Evolutionary conservation across 106 monocot genomes (phyloP), one percentile per base, ranked within the genome.

Genomic region (Dendrobium officinale): DNA sequence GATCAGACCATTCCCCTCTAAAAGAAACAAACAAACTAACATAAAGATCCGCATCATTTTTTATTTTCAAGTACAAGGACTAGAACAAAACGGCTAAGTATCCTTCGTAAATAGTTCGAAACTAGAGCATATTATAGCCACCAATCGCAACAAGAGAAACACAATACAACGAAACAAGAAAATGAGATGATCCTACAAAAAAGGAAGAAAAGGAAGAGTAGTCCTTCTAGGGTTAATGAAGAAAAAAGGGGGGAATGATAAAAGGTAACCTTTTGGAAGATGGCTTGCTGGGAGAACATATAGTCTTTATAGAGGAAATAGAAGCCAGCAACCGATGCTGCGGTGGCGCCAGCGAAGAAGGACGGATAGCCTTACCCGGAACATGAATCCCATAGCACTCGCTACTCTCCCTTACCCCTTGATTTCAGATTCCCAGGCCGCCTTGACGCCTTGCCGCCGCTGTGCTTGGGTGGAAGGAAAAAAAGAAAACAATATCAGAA

Each of bases 241-340:
- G 16, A 13, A 26, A 29, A 82, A 11, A 5, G 6, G 44, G n/a
- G 18, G 20, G 20, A 4, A 58, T 4, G 58, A 58, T 0, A 44
- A 8, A 45, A 56, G 29, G 17, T 0, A 19, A 92, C 92, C 92
- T 88, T 80, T 33, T 79, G 85, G 40, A 76, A 81, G 77, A 89
- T 81, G 82, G 82, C 73, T 15, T 85, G 79, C 42, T 89, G 86
- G 26, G 86, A 85, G 81, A 84, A 43, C 87, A 81, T 85, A 84
- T 92, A 92, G 48, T 92, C 92, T 83, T 92, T 87, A 78, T 87
- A 85, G 72, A 92, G 85, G 54, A 82, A 72, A 77, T 80, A 86
- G 82, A 85, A 85, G 43, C 90, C 90, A 19, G 58, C 85, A 29
- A 79, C 79, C 18, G 85, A 85, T 26, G 90, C 85, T 2, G 67